Evolutionary conservation across 768 basidiomycete species (phyloP).

Genomic region (Crassisporium funariophilum): DNA sequence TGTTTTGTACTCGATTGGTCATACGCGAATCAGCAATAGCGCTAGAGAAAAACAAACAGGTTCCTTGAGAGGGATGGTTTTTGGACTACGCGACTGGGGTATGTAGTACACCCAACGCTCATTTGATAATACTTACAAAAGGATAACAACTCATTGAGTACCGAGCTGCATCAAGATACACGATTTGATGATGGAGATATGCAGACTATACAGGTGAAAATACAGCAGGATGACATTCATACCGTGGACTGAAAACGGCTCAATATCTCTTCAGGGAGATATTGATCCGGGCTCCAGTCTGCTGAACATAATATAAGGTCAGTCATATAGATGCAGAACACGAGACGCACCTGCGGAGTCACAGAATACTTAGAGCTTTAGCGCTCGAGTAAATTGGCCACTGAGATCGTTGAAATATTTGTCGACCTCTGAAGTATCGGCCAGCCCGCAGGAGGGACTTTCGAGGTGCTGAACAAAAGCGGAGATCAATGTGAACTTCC

Average conservation of each 20-base stretch:
- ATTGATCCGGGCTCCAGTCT: conserved; percentile 7
- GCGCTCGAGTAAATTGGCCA: conserved; percentile 17
- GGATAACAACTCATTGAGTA: no score
- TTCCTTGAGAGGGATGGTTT: no score
- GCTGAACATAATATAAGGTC: conserved; percentile 1
- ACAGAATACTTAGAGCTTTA: not conserved
- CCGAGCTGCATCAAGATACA: no score
- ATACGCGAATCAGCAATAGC: no score
- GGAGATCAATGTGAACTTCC: conserved; percentile 35
- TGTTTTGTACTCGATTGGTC: no score
- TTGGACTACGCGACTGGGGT: no score
- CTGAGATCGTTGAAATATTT: conserved; percentile 26
- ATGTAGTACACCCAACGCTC: no score
- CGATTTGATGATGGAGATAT: no score
- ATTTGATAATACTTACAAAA: no score
- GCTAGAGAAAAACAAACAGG: no score
- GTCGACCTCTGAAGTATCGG: conserved; percentile 31
- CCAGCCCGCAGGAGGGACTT: conserved; percentile 36
- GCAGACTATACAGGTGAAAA: no score
- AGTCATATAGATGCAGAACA: not conserved
- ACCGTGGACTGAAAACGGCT: conserved; percentile 9
- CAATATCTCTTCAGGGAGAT: conserved; percentile 7
- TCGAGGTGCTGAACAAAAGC: conserved; percentile 46
- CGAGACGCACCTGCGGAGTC: not conserved
- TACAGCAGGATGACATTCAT: no score